Evolutionary conservation across 495 filamentous ascomycete genomes (phyloP).

Genomic region (Chaetomidium leptoderma): DNA sequence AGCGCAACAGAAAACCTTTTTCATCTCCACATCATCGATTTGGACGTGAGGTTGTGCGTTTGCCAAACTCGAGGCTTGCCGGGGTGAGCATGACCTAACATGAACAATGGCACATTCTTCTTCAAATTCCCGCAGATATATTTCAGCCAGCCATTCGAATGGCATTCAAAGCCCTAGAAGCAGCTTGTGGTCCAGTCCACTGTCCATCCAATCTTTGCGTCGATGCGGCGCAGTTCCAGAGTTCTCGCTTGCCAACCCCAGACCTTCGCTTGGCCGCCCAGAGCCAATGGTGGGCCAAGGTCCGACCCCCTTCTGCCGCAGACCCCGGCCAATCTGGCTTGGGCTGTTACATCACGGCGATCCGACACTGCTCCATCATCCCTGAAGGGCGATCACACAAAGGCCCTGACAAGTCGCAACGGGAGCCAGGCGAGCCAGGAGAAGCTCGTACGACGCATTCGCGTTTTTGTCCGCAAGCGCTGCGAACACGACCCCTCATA

Average conservation of each 20-base stretch:
- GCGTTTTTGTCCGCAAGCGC: neutral
- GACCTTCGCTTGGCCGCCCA: neutral
- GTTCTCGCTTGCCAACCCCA: slow-evolving; percentile 7
- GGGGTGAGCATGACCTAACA: too few relatives aligned
- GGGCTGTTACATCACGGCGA: slow-evolving; percentile 32
- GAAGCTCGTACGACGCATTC: neutral
- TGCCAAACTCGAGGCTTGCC: too few relatives aligned
- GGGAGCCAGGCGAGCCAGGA: neutral
- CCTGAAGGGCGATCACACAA: slow-evolving; percentile 18
- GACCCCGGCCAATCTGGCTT: slow-evolving; percentile 25
- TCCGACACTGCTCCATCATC: slow-evolving; percentile 30
- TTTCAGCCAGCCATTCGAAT: too few relatives aligned
- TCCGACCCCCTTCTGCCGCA: slow-evolving; percentile 18
- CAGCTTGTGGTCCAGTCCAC: neutral
- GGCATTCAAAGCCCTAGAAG: neutral
- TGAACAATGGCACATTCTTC: too few relatives aligned
- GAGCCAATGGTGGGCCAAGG: slow-evolving; percentile 8
- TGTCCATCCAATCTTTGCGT: too few relatives aligned
- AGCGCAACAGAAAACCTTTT: too few relatives aligned
- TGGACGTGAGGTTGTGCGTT: too few relatives aligned
- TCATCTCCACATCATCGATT: too few relatives aligned
- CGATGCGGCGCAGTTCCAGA: neutral
- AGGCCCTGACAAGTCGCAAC: neutral
- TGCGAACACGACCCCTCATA: too few relatives aligned
- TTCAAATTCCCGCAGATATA: too few relatives aligned